Evolutionary conservation across 352 stramenopile genomes (phyloP), one percentile per base, ranked within the genome.

Genomic region (Globisporangium ultimum): DNA sequence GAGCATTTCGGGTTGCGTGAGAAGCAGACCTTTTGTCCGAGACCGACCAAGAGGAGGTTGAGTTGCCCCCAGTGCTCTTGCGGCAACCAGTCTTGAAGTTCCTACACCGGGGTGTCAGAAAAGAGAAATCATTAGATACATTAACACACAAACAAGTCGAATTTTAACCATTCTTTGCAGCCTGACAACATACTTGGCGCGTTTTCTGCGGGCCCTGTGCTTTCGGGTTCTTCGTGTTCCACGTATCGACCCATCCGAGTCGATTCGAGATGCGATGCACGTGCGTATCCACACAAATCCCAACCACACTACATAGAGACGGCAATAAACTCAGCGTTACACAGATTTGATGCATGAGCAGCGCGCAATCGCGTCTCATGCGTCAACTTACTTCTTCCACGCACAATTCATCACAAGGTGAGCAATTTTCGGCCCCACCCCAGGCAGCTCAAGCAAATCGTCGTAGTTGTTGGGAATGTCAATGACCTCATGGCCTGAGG

Each of bases 201-300:
- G 95, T 98, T 52, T 98, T 89, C 66, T 98, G 95, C 0, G 95
- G 95, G 50, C 91, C 70, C 47, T 91, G 84, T 14, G 76, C 71
- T 68, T 91, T 91, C 5, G 75, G 77, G 50, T 88, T 89, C 55
- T 70, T 75, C 61, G 78, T 96, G 61, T 97, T 97, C 69, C 78
- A 94, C 14, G 84, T 90, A 15, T 90, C 77, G 11, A 98, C 93
- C 93, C 94, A 99, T 20, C 87, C 80, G 1, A 98, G 76, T 41
- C 92, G 87, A 68, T 98, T 98, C 45, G 94, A 96, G 56, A 99
- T 97, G 36, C 95, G 90, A 72, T 98, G 96, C 65, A 99, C 96
- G 66, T 98, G 96, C 36, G 96, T 98, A 63, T 99, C 96, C 14
- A 99, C 93, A 46, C 95, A 97, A 68, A 99, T 98, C 38, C 95